These are phyloP conservation scores for Alternaria arbusti DNA, from an alignment of 2,329 filamentous ascomycete species.

Conservation along the genomic window DNA sequence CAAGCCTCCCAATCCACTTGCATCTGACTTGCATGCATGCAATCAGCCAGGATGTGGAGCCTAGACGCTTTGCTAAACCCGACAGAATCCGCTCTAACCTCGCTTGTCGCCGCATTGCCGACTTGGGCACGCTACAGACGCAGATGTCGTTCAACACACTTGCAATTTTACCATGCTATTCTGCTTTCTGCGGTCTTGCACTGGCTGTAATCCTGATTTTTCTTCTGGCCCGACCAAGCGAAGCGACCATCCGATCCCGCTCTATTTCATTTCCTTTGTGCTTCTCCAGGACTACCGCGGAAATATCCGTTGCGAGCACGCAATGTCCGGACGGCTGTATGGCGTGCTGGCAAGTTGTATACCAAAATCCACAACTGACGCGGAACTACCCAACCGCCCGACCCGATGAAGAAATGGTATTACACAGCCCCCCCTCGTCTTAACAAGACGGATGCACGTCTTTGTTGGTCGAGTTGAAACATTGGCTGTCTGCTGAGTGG, in stretches of 20 bases:
- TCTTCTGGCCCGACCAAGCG: neutral
- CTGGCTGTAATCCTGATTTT: constrained; percentile 2
- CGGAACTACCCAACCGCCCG: constrained; percentile 19
- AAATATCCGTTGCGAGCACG: constrained; percentile 12
- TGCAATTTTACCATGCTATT: constrained; percentile 11
- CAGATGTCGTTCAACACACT: constrained; percentile 17
- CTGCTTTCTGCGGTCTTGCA: constrained; percentile 7
- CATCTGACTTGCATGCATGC: constrained; percentile 35
- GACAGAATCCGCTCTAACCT: constrained; percentile 20
- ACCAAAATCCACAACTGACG: constrained; percentile 5
- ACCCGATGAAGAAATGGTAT: constrained; percentile 11
- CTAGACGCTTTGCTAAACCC: constrained; percentile 28
- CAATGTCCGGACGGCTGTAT: constrained; percentile 8
- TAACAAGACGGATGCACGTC: constrained; percentile 8
- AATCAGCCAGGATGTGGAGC: constrained; percentile 23
- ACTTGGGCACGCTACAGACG: constrained; percentile 20
- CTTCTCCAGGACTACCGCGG: constrained; percentile 14
- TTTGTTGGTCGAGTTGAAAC: constrained; percentile 12
- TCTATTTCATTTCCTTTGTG: neutral
- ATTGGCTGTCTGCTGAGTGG: constrained; percentile 4
- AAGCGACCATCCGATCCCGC: constrained; percentile 10
- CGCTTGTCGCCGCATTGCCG: constrained; percentile 13
- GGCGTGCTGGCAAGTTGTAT: neutral
- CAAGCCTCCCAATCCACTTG: constrained; percentile 31
- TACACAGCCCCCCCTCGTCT: constrained; percentile 4